Evolutionary conservation across 192 early-diverging fungal genomes (phyloP), one percentile per base, ranked within the genome.

Genomic region (Backusella sp.): DNA sequence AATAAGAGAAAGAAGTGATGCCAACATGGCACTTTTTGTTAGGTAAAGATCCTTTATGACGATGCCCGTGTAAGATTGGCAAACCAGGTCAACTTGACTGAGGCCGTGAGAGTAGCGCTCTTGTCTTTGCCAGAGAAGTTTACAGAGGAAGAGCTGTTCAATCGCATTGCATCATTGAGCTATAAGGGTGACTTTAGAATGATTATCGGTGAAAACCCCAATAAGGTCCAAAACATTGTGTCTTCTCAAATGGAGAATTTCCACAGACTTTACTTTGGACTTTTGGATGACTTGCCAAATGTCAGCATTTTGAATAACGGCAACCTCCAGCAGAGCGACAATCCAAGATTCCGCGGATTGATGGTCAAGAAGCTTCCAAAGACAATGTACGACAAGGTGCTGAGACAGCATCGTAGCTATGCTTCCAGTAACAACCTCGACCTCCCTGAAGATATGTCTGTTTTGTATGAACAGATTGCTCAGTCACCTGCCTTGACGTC

Each of bases 181-280:
- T 99, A 96, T 78, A 42, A 77, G 49, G 97, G 98, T 49, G 98
- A 99, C 77, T 95, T 98, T 82, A 91, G 98, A 42, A 97, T 95
- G 95, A 79, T 77, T 39, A 74, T 98, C 35, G 92, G 94, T 44
- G 98, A 99, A 85, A 97, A 99, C 81, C 98, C 98, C 7, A 87
- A 93, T 80, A 99, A 99, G 82, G 91, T 99, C 28, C 81, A 91
- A 75, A 98, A 99, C 79, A 97, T 99, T 80, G 97, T 99, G 28
- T 85, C 86, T 44, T 90, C 86, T 3, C 98, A 97, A 72, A 75
- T 90, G 70, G 46, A 85, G 0, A 80, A 88, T 52, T 90, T 92
- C 67, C 79, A 83, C 73, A 82, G 80, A 68, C 79, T 85, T 73
- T 96, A 90, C 76, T 85, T 68, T 7, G 81, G 77, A 35, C 66